A percentile compares a stretch with the other conserved stretches of the same genome.
phyloP scores from a whole-genome alignment of 75 land plant species.

The Cupressus sempervirens region DNA sequence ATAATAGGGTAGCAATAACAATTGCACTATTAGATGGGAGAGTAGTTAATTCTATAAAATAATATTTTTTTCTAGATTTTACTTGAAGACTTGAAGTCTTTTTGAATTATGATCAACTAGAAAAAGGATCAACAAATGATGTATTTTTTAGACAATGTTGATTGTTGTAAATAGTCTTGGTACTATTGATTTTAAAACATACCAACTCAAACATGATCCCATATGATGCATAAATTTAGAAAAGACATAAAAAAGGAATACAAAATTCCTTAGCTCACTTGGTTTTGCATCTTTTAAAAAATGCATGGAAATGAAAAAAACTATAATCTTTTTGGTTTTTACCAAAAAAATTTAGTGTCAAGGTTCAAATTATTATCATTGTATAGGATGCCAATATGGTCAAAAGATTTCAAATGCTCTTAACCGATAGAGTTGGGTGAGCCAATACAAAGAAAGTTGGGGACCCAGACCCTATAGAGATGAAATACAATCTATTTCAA shows the following conservation, averaged over 20 bases:
- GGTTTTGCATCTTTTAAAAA: not conserved
- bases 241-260: not conserved
- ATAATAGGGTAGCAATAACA: too few relatives aligned
- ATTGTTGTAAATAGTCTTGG: too few relatives aligned
- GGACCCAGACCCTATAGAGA: constrained; percentile 30
- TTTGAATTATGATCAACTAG: too few relatives aligned
- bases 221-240: not conserved
- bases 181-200: not conserved
- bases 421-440: not conserved
- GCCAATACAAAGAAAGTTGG: not conserved
- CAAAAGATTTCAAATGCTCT: not conserved
- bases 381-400: not conserved
- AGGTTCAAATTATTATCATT: not conserved
- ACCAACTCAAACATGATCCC: too few relatives aligned
- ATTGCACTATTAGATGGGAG: too few relatives aligned
- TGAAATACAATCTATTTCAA: constrained; percentile 98
- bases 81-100: too few relatives aligned
- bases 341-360: not conserved
- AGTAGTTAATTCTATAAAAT: too few relatives aligned
- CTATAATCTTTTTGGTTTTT: not conserved
- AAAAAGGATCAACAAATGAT: too few relatives aligned
- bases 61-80: too few relatives aligned
- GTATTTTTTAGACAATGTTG: too few relatives aligned
- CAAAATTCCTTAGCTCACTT: not conserved
- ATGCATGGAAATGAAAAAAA: not conserved